A percentile compares a stretch with the other conserved stretches of the same genome.
These are phyloP conservation scores for Ambispora gerdemannii DNA, from an alignment of 192 early-diverging fungal species.

Conservation along the genomic window DNA sequence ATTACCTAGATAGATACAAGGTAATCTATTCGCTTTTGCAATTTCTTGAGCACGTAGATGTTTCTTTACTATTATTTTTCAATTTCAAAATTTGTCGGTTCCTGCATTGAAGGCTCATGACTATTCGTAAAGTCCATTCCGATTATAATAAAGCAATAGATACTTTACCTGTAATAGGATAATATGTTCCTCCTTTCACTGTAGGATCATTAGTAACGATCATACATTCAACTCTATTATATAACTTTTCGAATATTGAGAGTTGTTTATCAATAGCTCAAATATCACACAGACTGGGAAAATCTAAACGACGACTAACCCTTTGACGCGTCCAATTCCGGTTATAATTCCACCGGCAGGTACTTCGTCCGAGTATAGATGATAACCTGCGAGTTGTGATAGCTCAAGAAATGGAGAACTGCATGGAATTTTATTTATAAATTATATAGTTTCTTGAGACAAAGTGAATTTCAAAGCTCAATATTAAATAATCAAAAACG, in stretches of 20 bases:
- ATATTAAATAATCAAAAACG: no score
- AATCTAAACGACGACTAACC: slow-evolving; percentile 43
- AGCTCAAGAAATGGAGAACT: slow-evolving; percentile 94
- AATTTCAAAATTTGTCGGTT: no score
- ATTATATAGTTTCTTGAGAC: no score
- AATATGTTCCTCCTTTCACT: slow-evolving; percentile 98
- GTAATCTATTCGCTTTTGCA: slow-evolving; percentile 86
- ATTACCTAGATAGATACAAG: slow-evolving; percentile 83
- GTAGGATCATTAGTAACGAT: slow-evolving; percentile 97
- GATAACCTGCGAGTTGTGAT: slow-evolving; percentile 86
- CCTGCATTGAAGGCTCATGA: no score
- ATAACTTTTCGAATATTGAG: slow-evolving; percentile 22
- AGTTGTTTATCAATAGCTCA: slow-evolving; percentile 23
- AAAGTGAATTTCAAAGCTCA: no score
- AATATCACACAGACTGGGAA: neutral
- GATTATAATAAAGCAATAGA: no score
- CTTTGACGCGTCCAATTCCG: slow-evolving; percentile 91
- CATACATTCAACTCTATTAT: slow-evolving; percentile 80
- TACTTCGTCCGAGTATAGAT: slow-evolving; percentile 82
- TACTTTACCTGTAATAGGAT: slow-evolving; percentile 71
- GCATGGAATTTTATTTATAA: slow-evolving; percentile 33
- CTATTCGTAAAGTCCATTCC: no score
- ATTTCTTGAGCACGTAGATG: slow-evolving; percentile 97
- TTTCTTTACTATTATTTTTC: slow-evolving; percentile 90
- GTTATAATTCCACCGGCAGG: slow-evolving; percentile 90